phyloP scores from a whole-genome alignment of 176 grass and related monocot species.

The Alopecurus myosuroides region DNA sequence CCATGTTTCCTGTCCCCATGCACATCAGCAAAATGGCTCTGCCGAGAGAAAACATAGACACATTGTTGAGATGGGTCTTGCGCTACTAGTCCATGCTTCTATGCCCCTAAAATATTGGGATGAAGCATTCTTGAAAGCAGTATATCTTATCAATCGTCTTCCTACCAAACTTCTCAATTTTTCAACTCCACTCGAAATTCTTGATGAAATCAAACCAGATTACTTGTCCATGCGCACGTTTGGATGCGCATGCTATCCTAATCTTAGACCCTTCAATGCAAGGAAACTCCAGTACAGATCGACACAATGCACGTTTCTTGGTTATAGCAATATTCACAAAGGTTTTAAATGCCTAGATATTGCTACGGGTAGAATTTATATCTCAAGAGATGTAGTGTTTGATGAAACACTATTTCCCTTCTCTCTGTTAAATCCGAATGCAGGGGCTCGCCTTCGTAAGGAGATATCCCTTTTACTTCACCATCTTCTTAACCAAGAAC shows the following conservation, averaged over 20 bases:
- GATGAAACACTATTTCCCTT: background rate
- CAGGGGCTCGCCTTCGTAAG: background rate
- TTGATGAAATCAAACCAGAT: background rate
- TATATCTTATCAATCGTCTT: no score
- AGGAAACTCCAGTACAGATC: background rate
- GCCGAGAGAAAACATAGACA: background rate
- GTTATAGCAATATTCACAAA: background rate
- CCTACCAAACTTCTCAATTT: background rate
- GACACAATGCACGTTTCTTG: background rate
- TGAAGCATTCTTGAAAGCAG: background rate
- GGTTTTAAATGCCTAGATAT: background rate
- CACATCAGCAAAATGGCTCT: no score
- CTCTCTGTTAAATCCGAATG: background rate
- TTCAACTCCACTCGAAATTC: background rate
- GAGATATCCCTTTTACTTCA: background rate
- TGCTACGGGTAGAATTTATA: background rate
- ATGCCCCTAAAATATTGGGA: background rate
- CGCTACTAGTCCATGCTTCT: background rate
- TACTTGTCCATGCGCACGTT: background rate
- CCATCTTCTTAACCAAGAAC: rapidly evolving
- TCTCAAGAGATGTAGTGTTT: background rate
- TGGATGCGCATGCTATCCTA: background rate
- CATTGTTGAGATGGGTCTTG: background rate
- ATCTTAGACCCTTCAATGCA: background rate
- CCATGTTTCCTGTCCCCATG: no score